Conservation (phyloP, 352 stramenopile species). For the Blastocystis sp. region DNA sequence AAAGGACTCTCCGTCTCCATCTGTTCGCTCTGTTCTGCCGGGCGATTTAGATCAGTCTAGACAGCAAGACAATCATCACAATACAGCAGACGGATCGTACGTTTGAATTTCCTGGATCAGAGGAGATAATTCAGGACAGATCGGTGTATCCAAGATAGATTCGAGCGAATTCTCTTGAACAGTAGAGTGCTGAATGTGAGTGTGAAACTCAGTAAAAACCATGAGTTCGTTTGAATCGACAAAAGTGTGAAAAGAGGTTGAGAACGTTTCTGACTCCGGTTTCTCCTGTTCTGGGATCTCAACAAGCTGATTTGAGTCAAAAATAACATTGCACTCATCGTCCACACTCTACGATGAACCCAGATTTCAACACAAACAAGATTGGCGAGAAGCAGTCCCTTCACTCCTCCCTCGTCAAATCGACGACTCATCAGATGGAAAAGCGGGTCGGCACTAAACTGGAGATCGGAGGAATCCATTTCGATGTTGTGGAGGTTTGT, state of each 20-base stretch:
- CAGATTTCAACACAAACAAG: conserved; percentile 62
- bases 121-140: background rate
- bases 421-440: conserved; percentile 76
- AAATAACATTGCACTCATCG: conserved; percentile 71
- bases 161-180: too few species aligned
- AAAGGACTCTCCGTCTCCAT: background rate
- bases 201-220: background rate
- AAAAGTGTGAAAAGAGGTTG: background rate
- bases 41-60: background rate
- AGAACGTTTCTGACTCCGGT: background rate
- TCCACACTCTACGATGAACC: conserved; percentile 63
- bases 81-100: background rate
- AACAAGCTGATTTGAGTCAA: conserved; percentile 70
- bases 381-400: conserved; percentile 72
- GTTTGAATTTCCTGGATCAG: background rate
- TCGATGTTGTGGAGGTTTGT: conserved; percentile 67
- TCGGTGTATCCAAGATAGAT: background rate
- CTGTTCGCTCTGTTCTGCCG: too few species aligned
- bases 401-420: conserved; percentile 74
- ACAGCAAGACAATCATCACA: background rate
- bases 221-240: background rate
- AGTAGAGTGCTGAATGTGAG: background rate
- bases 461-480: conserved; percentile 71
- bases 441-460: conserved; percentile 73
- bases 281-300: background rate